A percentile compares a stretch with the other conserved stretches of the same genome.
Evolutionary conservation across 768 basidiomycete species (phyloP).

Genomic region (Suillus clintonianus): DNA sequence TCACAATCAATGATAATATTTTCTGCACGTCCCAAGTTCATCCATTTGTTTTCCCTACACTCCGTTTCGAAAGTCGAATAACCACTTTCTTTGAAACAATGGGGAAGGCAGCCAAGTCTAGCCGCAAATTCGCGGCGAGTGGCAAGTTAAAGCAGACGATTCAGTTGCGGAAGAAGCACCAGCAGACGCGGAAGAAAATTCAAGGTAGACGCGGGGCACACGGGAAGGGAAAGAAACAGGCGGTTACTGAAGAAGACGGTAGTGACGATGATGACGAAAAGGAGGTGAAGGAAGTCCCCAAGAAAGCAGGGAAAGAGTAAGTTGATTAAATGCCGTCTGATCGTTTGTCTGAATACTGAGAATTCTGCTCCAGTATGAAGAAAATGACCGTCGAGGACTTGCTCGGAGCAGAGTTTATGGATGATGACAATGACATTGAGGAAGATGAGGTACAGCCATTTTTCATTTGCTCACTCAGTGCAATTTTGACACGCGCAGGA

Average conservation of each 20-base stretch:
- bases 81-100: constrained; percentile 25
- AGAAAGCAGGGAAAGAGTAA: constrained; percentile 1
- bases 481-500: constrained; percentile 10
- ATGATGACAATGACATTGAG: constrained; percentile 48
- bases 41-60: background rate
- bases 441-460: constrained; percentile 30
- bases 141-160: constrained; percentile 90
- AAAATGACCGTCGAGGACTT: constrained; percentile 79
- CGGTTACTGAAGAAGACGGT: constrained; percentile 27
- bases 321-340: constrained; percentile 2
- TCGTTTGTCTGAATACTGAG: background rate
- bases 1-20: background rate
- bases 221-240: constrained; percentile 35
- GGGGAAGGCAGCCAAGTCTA: constrained; percentile 76
- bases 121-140: constrained; percentile 85
- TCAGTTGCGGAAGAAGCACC: constrained; percentile 77
- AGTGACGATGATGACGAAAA: constrained; percentile 32
- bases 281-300: constrained; percentile 2
- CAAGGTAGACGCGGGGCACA: constrained; percentile 57
- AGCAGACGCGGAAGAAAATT: constrained; percentile 71
- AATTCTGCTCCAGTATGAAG: constrained; percentile 16
- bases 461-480: background rate
- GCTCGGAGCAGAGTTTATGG: constrained; percentile 73
- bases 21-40: background rate
- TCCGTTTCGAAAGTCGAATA: background rate